Evolutionary conservation across 2,329 filamentous ascomycete genomes (phyloP), one percentile per base, ranked within the genome.

Genomic region (Penicillium sp.): DNA sequence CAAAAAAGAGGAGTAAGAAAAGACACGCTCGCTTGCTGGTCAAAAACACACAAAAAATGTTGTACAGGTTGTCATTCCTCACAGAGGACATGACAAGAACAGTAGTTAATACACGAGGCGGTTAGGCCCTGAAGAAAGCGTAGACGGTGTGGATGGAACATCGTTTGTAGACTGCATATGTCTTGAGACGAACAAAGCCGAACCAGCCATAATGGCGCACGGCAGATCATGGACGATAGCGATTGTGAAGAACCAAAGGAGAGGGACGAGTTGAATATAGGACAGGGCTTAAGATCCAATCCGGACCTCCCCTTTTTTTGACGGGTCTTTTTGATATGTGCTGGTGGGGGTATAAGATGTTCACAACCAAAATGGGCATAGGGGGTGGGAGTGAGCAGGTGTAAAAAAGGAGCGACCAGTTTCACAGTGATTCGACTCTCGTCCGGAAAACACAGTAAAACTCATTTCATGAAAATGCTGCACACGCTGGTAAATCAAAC

Each of bases 101-200:
- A 32, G 17, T 7, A 21, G 34, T 32, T 30, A 21, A 50, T 44
- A 48, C 27, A 52, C 10, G 29, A 32, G n/a, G 36, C 18, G 30
- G 8, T n/a, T 24, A 37, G 9, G 32, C 27, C 47, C 49, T 30
- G 26, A 17, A 21, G 37, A 17, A 45, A 30, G 34, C 7, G 23
- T 49, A n/a, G 52, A 39, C 12, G 5, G 20, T 46, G 56, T 15
- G 32, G 50, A 53, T 58, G 34, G 36, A 61, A 47, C 45, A 54
- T 61, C 45, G 46, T 59, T 56, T 54, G 46, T 55, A 51, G 41
- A 45, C 49, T 56, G 60, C 46, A 49, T 45, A 32, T 52, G 47
- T 54, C 43, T 39, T 20, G 36, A 29, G 32, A 52, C 37, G 26
- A 45, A 56, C 42, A 43, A 56, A 32, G 39, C 48, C 49, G 42